Evolutionary conservation across 1,139 yeast species (phyloP).

Genomic region (Kodamaea anthophila): DNA sequence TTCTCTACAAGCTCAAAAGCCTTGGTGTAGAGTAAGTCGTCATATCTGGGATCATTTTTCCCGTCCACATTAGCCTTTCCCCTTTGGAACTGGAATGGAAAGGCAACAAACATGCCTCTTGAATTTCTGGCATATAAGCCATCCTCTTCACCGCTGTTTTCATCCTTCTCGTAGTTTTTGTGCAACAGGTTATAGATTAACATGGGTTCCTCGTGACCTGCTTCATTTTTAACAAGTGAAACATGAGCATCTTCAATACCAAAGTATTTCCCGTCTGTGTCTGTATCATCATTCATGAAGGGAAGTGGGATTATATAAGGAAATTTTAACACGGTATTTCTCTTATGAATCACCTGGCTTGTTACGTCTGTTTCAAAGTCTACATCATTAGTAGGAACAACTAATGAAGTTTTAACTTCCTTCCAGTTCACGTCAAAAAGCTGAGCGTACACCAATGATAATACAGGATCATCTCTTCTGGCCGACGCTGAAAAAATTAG

Average conservation of each 20-base stretch:
- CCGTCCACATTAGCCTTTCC: slow-evolving; percentile 29
- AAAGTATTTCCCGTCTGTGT: slow-evolving; percentile 18
- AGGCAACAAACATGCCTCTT: slow-evolving; percentile 30
- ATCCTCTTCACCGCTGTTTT: slow-evolving; percentile 4
- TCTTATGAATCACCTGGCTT: neutral
- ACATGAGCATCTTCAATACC: slow-evolving; percentile 44
- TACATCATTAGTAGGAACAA: slow-evolving; percentile 22
- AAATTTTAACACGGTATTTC: slow-evolving; percentile 15
- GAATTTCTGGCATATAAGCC: slow-evolving; percentile 7
- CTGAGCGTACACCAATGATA: slow-evolving; percentile 40
- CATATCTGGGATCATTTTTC: slow-evolving; percentile 10
- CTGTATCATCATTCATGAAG: slow-evolving; percentile 22
- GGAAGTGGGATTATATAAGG: slow-evolving; percentile 32
- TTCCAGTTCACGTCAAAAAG: slow-evolving; percentile 42
- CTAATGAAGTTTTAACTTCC: slow-evolving; percentile 30
- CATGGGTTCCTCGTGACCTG: slow-evolving; percentile 33
- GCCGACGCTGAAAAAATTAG: slow-evolving; percentile 27
- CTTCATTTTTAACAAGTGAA: slow-evolving; percentile 23
- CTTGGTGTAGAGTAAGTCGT: slow-evolving; percentile 17
- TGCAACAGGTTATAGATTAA: slow-evolving; percentile 30
- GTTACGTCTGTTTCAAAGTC: slow-evolving; percentile 1
- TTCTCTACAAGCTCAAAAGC: slow-evolving; percentile 24
- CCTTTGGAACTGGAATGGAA: slow-evolving; percentile 36
- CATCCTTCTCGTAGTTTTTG: slow-evolving; percentile 11
- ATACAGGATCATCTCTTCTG: slow-evolving; percentile 25